Base-by-base conservation (phyloP, 441 rosid genomes). In the Populus trichocarpa region DNA sequence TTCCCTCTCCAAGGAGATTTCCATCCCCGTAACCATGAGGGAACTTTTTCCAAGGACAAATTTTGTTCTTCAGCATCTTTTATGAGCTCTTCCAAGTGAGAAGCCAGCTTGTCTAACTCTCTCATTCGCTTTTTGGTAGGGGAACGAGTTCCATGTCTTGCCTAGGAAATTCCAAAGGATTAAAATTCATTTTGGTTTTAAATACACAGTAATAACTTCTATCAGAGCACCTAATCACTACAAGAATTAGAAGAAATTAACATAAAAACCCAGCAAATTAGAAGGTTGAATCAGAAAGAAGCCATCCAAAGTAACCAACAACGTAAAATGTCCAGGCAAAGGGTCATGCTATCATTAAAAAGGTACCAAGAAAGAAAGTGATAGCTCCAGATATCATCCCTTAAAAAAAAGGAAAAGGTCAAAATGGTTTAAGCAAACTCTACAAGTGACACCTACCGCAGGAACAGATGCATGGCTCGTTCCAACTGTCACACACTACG, bases 81-180 rank as follows among this genome's bases (percentile, higher is more conserved):
- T 63, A 93, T 66, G 28, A 94, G 84, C 78, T 85, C 89, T 77
- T 86, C 88, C 74, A 94, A 77, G 81, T 81, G 95, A 69, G 83
- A 82, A 74, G 95, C 89, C 87, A 96, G 77, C 72, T 64, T 80
- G 46, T 93, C 96, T 76, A 96, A 72, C 78, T 94, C 98, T 77
- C 85, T 80, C 84, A 90, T 87, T 78, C 98, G 86, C 76, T 93
- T 93, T 87, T 90, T 90, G 20, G 99, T 93, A 3, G 99, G 98
- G 72, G 97, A 86, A 72, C 98, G 97, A 80, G 99, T 93, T 69
- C 99, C 98, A 75, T 94, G 99, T 82, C 98, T 90, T 81, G 97
- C 96, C 99, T 83, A 74, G 22, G 1, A 22, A 70, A 20, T 16
- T 23, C 57, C 71, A 57, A 66, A 7, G 28, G 16, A 78, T 71